Conservation (phyloP, 805 yeast species). For the Wickerhamiella azymoides region DNA sequence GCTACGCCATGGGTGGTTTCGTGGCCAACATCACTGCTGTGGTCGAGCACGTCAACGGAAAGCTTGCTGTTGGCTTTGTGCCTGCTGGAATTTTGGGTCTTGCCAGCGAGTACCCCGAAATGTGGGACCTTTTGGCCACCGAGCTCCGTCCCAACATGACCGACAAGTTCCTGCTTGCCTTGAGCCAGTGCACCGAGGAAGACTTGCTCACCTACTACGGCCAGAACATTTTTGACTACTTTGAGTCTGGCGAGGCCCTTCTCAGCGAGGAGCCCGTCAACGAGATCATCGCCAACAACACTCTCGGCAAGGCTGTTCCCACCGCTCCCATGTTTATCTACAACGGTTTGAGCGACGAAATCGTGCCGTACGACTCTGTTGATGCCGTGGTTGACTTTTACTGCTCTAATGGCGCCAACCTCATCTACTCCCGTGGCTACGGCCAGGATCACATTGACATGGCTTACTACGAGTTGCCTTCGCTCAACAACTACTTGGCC, state of each 20-base stretch:
- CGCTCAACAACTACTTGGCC: not conserved
- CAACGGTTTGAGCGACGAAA: slow-evolving; percentile 20
- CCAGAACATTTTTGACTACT: slow-evolving; percentile 14
- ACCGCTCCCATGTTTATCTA: slow-evolving; percentile 18
- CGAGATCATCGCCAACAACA: slow-evolving; percentile 14
- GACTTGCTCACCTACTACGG: slow-evolving; percentile 12
- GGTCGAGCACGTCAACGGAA: slow-evolving; percentile 11
- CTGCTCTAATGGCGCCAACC: slow-evolving; percentile 19
- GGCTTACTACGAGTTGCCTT: not conserved
- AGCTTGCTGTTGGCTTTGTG: slow-evolving; percentile 16
- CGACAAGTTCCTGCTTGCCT: slow-evolving; percentile 4
- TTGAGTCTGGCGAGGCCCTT: slow-evolving; percentile 14
- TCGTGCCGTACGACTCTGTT: slow-evolving; percentile 16
- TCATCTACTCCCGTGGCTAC: slow-evolving; percentile 15
- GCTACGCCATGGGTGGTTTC: slow-evolving; percentile 19
- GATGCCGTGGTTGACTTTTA: slow-evolving; percentile 14
- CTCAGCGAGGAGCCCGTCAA: slow-evolving; percentile 10
- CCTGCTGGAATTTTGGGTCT: slow-evolving; percentile 19
- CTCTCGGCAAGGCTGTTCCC: slow-evolving; percentile 18
- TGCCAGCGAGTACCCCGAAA: slow-evolving; percentile 17
- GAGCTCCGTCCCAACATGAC: slow-evolving; percentile 8
- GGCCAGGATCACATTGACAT: slow-evolving; percentile 11
- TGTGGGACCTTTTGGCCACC: slow-evolving; percentile 6
- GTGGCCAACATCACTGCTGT: slow-evolving; percentile 14
- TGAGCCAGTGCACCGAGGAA: slow-evolving; percentile 12